These are phyloP conservation scores for Sugiyamaella smithiae DNA, from an alignment of 805 yeast species.

Conservation along the genomic window DNA sequence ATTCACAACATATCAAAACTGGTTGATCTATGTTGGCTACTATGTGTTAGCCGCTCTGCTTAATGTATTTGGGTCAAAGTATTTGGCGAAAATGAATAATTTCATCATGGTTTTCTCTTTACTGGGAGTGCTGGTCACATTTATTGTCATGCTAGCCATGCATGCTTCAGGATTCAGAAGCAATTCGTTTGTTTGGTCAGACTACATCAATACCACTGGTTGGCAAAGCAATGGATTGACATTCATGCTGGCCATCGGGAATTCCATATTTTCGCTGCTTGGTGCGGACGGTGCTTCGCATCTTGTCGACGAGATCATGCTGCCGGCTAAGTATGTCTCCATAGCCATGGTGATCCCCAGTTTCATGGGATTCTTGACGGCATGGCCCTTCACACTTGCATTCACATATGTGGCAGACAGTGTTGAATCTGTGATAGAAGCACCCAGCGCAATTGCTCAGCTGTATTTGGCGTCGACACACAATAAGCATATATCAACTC, in stretches of 20 bases:
- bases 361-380: constrained; percentile 6
- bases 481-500: background rate
- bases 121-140: constrained; percentile 1
- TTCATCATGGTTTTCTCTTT: constrained; percentile 4
- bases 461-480: constrained; percentile 1
- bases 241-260: constrained; percentile 4
- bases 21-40: constrained; percentile 2
- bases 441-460: constrained; percentile 2
- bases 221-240: constrained; percentile 3
- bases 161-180: constrained; percentile 5
- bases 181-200: constrained; percentile 7
- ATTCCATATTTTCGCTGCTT: background rate
- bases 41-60: background rate
- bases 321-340: constrained; percentile 4
- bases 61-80: background rate
- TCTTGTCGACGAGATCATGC: background rate
- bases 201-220: constrained; percentile 4
- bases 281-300: constrained; percentile 7
- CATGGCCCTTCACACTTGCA: constrained; percentile 7
- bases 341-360: constrained; percentile 8
- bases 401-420: background rate
- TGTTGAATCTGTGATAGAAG: background rate
- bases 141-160: constrained; percentile 6
- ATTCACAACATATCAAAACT: background rate
- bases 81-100: background rate